Evolutionary conservation across 2,329 filamentous ascomycete genomes (phyloP).

Genomic region (Pseudogymnoascus verrucosus): DNA sequence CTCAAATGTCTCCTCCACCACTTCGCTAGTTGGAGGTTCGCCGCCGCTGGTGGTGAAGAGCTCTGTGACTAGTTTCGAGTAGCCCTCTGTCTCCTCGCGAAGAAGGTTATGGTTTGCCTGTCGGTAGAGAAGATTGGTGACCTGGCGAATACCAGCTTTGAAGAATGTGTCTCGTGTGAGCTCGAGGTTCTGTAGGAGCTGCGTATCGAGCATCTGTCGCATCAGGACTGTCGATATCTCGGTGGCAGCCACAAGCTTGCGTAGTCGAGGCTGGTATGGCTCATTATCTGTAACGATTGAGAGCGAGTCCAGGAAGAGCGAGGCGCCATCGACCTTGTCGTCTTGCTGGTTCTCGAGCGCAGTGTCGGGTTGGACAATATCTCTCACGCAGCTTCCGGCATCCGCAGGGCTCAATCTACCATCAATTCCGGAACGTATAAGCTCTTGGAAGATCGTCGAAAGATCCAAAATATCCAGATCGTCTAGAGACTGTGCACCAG

Average conservation of each 20-base stretch:
- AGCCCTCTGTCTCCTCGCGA: constrained; percentile 92
- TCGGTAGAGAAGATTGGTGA: constrained; percentile 87
- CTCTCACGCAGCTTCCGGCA: constrained; percentile 63
- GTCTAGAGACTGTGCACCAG: constrained; percentile 55
- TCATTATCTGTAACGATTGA: constrained; percentile 66
- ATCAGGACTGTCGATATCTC: constrained; percentile 64
- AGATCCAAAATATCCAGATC: constrained; percentile 63
- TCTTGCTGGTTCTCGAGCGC: constrained; percentile 41
- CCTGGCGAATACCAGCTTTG: constrained; percentile 76
- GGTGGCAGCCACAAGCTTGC: constrained; percentile 62
- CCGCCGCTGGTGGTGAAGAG: constrained; percentile 82
- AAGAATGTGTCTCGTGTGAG: constrained; percentile 80
- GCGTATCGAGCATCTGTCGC: constrained; percentile 74
- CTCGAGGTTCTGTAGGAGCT: constrained; percentile 65
- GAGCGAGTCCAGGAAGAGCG: constrained; percentile 74
- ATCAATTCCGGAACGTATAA: constrained; percentile 68
- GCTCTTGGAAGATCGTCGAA: constrained; percentile 72
- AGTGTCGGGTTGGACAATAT: constrained; percentile 57
- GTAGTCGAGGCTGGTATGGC: constrained; percentile 44
- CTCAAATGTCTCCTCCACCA: constrained; percentile 80
- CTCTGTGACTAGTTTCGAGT: constrained; percentile 91
- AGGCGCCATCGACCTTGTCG: constrained; percentile 51
- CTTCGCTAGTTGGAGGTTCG: constrained; percentile 63
- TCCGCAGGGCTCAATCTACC: constrained; percentile 58
- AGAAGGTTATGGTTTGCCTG: constrained; percentile 96